Evolutionary conservation across 2,329 filamentous ascomycete species (phyloP), one percentile per base, ranked within the genome.

Genomic region (Blastomyces gilchristii): DNA sequence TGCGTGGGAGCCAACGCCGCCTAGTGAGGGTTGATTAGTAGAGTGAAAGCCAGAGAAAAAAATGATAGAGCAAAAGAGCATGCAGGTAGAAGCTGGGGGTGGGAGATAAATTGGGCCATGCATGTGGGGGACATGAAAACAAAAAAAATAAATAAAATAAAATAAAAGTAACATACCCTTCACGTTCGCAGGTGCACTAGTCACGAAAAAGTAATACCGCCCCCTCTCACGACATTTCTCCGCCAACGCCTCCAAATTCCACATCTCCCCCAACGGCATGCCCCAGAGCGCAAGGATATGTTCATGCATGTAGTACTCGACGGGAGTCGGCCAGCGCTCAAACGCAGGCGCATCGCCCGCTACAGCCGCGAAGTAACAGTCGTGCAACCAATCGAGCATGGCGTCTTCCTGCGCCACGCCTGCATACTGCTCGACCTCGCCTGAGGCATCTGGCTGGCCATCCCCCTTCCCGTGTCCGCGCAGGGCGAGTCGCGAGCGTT

Each of bases 281-380:
- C 77, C 77, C 76, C 76, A 78, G n/a, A 78, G 64, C 37, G 76
- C 73, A 47, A 78, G 63, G 39, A 78, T 70, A 64, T 73, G 74
- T 69, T 78, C 73, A 66, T 78, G 77, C 65, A 78, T 65, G 67
- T 71, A 71, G 54, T 73, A 72, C 31, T 65, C 53, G 37, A 72
- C 66, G 9, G 68, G 63, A 6, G 83, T 82, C 1, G 86, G 85
- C 73, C 84, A 83, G 0, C 82, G 80, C 75, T 90, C 87, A 65
- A 90, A 88, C 0, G 82, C 78, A 25, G 82, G 83, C 14, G 80
- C 76, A 70, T 90, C 87, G 0, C 85, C 84, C 0, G 82, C 85
- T 1, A 87, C 85, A 0, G 83, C 84, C 0, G 86, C 79, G 67
- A 90, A 89, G 61, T 86, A 85, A 67, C 81, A 83, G 69, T 90